A percentile compares a stretch with the other conserved stretches of the same genome.
phyloP scores from a whole-genome alignment of 768 basidiomycete species.

The Pluteus cervinus region DNA sequence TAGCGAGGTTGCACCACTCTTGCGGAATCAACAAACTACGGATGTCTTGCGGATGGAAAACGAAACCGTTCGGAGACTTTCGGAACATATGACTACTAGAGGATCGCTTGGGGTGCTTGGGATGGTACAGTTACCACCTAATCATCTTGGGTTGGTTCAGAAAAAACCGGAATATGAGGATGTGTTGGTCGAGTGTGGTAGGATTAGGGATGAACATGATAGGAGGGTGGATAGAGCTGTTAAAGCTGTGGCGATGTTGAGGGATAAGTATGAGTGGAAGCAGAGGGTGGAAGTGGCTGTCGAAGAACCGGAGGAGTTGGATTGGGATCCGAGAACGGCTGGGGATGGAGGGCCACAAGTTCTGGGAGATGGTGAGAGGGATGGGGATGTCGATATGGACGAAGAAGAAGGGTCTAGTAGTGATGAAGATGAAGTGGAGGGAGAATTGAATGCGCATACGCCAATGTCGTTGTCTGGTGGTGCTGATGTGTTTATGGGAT shows the following conservation, averaged over 20 bases:
- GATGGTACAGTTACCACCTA: slow-evolving; percentile 23
- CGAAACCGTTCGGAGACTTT: slow-evolving; percentile 63
- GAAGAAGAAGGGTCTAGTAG: slow-evolving; percentile 11
- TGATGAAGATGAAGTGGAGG: slow-evolving; percentile 20
- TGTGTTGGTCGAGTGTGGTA: slow-evolving; percentile 58
- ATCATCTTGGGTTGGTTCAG: slow-evolving; percentile 15
- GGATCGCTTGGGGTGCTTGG: slow-evolving; percentile 48
- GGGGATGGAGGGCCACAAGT: slow-evolving; percentile 26
- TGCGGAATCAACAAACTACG: slow-evolving; percentile 76
- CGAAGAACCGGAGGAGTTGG: slow-evolving; percentile 74
- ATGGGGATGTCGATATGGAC: slow-evolving; percentile 16
- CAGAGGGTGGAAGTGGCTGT: slow-evolving; percentile 73
- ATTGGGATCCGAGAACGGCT: slow-evolving; percentile 55
- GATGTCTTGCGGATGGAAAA: slow-evolving; percentile 70
- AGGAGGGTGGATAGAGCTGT: slow-evolving; percentile 69
- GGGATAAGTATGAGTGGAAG: slow-evolving; percentile 80
- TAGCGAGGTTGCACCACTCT: slow-evolving; percentile 62
- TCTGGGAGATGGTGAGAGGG: too few relatives aligned
- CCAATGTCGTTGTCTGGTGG: slow-evolving; percentile 28
- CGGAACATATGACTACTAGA: slow-evolving; percentile 59
- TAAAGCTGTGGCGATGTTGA: slow-evolving; percentile 71
- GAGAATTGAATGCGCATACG: slow-evolving; percentile 22
- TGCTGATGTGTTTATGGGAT: too few relatives aligned
- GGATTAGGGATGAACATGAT: slow-evolving; percentile 69
- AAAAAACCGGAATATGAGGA: slow-evolving; percentile 53